Evolutionary conservation across 2,329 filamentous ascomycete species (phyloP), one percentile per base, ranked within the genome.

Genomic region (Teratosphaeria epicoccoides): DNA sequence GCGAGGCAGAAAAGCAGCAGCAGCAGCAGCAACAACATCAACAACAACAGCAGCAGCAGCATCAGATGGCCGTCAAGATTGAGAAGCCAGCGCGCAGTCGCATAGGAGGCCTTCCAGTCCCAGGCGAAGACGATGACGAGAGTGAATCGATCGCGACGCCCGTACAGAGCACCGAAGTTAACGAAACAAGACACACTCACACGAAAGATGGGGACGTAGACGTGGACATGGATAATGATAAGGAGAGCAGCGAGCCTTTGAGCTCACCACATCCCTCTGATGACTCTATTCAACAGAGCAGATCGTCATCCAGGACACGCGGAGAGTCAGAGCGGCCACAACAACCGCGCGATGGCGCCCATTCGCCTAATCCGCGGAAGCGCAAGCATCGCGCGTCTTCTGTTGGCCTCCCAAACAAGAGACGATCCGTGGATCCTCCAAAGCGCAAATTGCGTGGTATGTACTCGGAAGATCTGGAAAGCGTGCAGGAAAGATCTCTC

Each of bases 401-500:
- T 2, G 60, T 63, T 24, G 61, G 57, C 26, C 53, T 65, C n/a
- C 63, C 63, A 5, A 66, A 61, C 49, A 66, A 66, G 49, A 54
- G 63, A 11, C 61, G 58, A 10, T 65, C 62, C 40, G 57, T 62
- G 50, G 59, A 66, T 20, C 57, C 57, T 9, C 56, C 63, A 6
- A 61, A 59, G 28, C 57, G 60, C 9, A 57, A 54, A 25, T 52
- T 61, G 37, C 61, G 61, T 17, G 60, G 60, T 12, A 52, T 63
- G 43, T 56, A 65, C 40, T 63, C 62, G 7, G 63, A 66, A 46
- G 64, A 61, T 45, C 40, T 52, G 6, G 43, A 17, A 23, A 54
- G 51, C 22, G 48, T 55, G 23, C 52, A 50, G 7, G 65, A 72
- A 50, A 67, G 77, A 55, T 87, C 84, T 9, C 68, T 73, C 20